Base-by-base conservation (phyloP, 805 yeast species). In the Ogataea methanolica region DNA sequence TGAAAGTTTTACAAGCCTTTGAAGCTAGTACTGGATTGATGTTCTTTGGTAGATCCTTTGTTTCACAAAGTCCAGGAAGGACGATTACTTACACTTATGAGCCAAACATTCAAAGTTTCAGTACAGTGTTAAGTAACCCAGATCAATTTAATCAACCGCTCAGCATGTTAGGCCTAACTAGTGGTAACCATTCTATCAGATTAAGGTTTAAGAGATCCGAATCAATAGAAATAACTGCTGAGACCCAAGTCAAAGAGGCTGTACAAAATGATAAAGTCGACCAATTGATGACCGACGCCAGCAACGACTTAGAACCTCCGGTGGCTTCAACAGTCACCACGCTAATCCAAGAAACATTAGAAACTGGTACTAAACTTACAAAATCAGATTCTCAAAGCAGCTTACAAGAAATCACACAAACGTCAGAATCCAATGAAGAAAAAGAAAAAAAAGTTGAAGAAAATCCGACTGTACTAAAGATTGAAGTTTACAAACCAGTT, bases 131-230 rank as follows among this genome's bases (percentile, higher is more conserved):
- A 35, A 44, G 45, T 15, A 38, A 54, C 1, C 39, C 43, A 15
- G 47, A 54, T 5, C 66, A 62, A 7, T 45, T 61, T 14, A 35
- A 46, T 1, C 50, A 47, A 40, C 52, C 59, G 5, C 54, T 63
- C 43, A 55, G 51, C 34, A 53, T 55, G 16, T 47, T 57, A 26
- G 67, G 66, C 33, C 48, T 62, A n/a, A 47, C 41, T 16, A 43
- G 42, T 7, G 68, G 68, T 0, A 64, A 53, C 33, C 63, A 60
- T 39, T 50, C 64, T 2, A 33, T 66, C 22, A 52, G 70, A 21
- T 39, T 66, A 33, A 49, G 62, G 11, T 63, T 56, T 46, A 56
- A 53, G 31, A 44, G 43, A 36, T 34, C 29, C 9, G 47, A 36
- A 29, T 21, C 36, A 14, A 14, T 33, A 3, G 41, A 43, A 36